Conservation (phyloP, 257 asterid species). For the Ehretia macrophylla region DNA sequence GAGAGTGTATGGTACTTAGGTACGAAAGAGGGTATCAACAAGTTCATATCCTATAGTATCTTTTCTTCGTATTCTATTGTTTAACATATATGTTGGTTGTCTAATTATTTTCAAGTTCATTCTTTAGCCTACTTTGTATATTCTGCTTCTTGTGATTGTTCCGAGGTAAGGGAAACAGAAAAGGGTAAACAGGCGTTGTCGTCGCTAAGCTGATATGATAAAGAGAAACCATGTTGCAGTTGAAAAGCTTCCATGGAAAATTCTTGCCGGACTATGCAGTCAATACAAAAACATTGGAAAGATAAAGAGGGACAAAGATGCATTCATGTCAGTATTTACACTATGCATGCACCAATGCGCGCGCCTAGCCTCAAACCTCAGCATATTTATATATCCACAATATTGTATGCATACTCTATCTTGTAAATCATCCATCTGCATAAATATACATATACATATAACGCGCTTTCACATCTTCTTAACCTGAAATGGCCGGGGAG, state of each 20-base stretch:
- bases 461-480: too few relatives aligned
- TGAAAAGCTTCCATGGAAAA: conserved; percentile 60
- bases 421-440: background rate
- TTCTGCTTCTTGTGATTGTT: conserved; percentile 30
- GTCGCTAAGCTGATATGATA: conserved; percentile 52
- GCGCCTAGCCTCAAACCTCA: background rate
- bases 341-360: conserved; percentile 1
- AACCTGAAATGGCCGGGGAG: too few relatives aligned
- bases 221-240: conserved; percentile 65
- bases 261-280: conserved; percentile 44
- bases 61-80: too few relatives aligned
- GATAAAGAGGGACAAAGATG: conserved; percentile 47
- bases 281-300: conserved; percentile 14
- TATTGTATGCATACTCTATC: too few relatives aligned
- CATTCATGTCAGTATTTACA: conserved; percentile 48
- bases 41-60: background rate
- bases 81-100: too few relatives aligned
- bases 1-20: too few relatives aligned
- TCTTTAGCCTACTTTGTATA: background rate
- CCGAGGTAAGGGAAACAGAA: conserved; percentile 46
- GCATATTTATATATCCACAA: background rate
- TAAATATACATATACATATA: too few relatives aligned
- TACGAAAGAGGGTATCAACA: too few relatives aligned
- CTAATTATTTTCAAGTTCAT: too few relatives aligned
- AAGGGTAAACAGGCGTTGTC: conserved; percentile 30